These are phyloP conservation scores for Thalassiosira exigua DNA, from an alignment of 352 stramenopile species.

Conservation along the genomic window DNA sequence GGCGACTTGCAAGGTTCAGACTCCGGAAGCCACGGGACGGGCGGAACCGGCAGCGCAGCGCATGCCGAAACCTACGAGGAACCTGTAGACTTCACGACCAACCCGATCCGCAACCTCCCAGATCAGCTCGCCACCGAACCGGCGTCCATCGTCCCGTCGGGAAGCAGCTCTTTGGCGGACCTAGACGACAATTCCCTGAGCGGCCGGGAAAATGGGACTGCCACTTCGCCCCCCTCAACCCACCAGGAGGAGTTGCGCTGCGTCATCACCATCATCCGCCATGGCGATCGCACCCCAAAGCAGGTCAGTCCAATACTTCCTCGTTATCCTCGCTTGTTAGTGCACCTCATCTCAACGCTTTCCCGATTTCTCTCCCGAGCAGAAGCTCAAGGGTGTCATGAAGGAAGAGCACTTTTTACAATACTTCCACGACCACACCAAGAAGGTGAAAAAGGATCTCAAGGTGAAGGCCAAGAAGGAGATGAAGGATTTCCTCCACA, in stretches of 20 bases:
- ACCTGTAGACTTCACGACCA: conserved; percentile 34
- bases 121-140: conserved; percentile 71
- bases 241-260: conserved; percentile 96
- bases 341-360: neutral
- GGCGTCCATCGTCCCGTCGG: conserved; percentile 54
- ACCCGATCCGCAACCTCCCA: conserved; percentile 72
- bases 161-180: conserved; percentile 51
- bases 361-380: neutral
- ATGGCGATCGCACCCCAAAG: conserved; percentile 99
- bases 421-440: conserved; percentile 80
- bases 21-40: conserved; percentile 22
- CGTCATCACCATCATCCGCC: conserved; percentile 97
- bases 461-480: conserved; percentile 88
- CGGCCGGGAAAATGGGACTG: conserved; percentile 22
- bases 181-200: conserved; percentile 27
- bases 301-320: too few relatives aligned
- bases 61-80: conserved; percentile 31
- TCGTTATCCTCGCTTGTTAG: too few relatives aligned
- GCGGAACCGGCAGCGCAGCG: conserved; percentile 51
- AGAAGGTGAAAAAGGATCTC: conserved; percentile 85
- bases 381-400: conserved; percentile 84
- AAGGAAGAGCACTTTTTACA: conserved; percentile 88
- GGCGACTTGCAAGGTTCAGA: conserved; percentile 41
- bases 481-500: conserved; percentile 86
- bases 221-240: conserved; percentile 8